These are phyloP conservation scores for Raffaelea deltoideospora DNA, from an alignment of 2,329 filamentous ascomycete species.

Conservation along the genomic window DNA sequence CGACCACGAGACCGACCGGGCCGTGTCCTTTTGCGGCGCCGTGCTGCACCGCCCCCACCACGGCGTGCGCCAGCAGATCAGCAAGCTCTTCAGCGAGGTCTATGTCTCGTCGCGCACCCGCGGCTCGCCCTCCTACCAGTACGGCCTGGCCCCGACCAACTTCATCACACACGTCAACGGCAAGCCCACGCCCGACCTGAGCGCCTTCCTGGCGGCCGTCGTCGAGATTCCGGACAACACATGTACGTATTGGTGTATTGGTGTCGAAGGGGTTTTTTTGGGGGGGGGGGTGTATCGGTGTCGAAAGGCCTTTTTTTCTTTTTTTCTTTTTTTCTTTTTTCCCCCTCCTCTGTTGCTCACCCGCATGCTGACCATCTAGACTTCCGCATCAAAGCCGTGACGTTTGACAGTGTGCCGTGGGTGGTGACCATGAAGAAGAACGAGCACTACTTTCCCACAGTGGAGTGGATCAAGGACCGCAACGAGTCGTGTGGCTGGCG, in stretches of 20 bases:
- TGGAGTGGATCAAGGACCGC: constrained; percentile 53
- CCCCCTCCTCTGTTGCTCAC: not conserved
- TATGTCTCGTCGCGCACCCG: constrained; percentile 82
- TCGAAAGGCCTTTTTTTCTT: not conserved
- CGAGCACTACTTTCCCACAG: constrained; percentile 77
- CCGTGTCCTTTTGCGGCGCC: constrained; percentile 89
- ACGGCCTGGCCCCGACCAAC: constrained; percentile 87
- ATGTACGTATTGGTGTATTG: constrained; percentile 34
- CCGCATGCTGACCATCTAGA: constrained; percentile 29
- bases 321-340: not conserved
- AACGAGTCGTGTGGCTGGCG: constrained; percentile 46
- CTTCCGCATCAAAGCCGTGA: constrained; percentile 93
- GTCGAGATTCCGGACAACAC: constrained; percentile 89
- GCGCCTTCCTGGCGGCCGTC: constrained; percentile 66
- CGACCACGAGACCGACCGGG: constrained; percentile 82
- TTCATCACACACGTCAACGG: constrained; percentile 96
- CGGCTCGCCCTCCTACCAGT: constrained; percentile 75
- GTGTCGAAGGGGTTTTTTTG: no score
- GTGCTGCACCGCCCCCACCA: constrained; percentile 88
- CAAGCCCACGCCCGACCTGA: constrained; percentile 65
- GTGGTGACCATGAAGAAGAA: constrained; percentile 99
- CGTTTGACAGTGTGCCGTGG: constrained; percentile 97
- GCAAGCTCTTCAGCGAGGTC: constrained; percentile 87
- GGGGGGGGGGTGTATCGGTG: not conserved
- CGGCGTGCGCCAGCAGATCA: constrained; percentile 93